A percentile compares a stretch with the other conserved stretches of the same genome.
These are phyloP conservation scores for Physcomitrium patens DNA, from an alignment of 225 moss, liverwort and hornwort species.

Conservation along the genomic window DNA sequence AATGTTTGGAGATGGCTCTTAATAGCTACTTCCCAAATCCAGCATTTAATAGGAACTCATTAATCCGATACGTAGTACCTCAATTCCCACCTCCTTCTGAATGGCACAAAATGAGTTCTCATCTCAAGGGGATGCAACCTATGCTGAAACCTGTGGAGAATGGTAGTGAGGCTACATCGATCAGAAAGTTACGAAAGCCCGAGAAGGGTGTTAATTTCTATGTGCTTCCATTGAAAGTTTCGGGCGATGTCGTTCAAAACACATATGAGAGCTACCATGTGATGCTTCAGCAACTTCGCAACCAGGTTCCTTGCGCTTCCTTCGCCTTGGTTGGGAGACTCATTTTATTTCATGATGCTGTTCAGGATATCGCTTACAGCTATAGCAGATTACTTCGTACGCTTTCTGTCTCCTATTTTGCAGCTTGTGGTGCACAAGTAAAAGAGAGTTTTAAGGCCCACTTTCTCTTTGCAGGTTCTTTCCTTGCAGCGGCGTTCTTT, in stretches of 20 bases:
- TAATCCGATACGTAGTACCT: conserved; percentile 71
- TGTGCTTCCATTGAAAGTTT: conserved; percentile 77
- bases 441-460: not conserved
- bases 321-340: not conserved
- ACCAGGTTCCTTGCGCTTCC: conserved; percentile 58
- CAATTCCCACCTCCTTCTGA: conserved; percentile 63
- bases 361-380: no score
- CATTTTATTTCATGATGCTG: no score
- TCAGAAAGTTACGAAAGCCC: conserved; percentile 34
- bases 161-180: conserved; percentile 13
- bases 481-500: conserved; percentile 85
- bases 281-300: conserved; percentile 80
- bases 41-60: conserved; percentile 60
- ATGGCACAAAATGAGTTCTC: conserved; percentile 54
- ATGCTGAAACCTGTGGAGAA: conserved; percentile 39
- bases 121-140: conserved; percentile 47
- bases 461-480: conserved; percentile 58
- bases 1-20: conserved; percentile 67
- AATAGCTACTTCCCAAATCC: conserved; percentile 67
- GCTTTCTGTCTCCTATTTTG: not conserved
- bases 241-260: conserved; percentile 69
- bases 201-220: conserved; percentile 73
- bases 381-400: not conserved
- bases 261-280: conserved; percentile 80
- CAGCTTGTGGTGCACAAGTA: not conserved